A percentile compares a stretch with the other conserved stretches of the same genome.
phyloP scores from a whole-genome alignment of 225 moss, liverwort and hornwort species.

The Anthoceros angustus region DNA sequence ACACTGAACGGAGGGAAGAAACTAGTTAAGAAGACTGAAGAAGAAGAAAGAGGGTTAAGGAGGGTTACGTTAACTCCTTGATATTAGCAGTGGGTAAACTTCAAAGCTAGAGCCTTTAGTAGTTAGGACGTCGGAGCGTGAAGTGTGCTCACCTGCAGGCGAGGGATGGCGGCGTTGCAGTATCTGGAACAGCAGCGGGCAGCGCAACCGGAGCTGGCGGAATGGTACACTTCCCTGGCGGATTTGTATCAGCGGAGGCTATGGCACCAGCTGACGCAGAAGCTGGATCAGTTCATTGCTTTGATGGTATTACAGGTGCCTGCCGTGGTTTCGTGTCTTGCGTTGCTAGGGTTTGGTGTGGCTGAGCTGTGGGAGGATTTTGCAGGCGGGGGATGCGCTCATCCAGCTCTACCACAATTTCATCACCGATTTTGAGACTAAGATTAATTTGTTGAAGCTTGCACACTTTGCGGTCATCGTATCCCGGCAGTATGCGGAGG shows the following conservation, averaged over 20 bases:
- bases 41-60: too few species aligned
- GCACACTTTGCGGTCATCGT: conserved; percentile 81
- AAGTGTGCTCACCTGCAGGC: not conserved
- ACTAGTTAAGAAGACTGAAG: too few species aligned
- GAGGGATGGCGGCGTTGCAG: conserved; percentile 75
- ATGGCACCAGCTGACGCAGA: conserved; percentile 93
- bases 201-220: conserved; percentile 93
- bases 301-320: conserved; percentile 69
- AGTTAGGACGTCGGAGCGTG: too few species aligned
- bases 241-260: conserved; percentile 94
- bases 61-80: too few species aligned
- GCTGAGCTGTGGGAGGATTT: not conserved
- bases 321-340: not conserved
- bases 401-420: conserved; percentile 82
- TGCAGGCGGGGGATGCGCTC: conserved; percentile 87
- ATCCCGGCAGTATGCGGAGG: conserved; percentile 57
- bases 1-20: too few species aligned
- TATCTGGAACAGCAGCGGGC: conserved; percentile 86
- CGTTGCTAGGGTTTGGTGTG: conserved; percentile 4
- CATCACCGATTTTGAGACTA: conserved; percentile 81
- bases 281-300: conserved; percentile 94
- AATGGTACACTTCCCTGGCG: conserved; percentile 87
- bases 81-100: too few species aligned
- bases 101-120: too few species aligned
- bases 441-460: conserved; percentile 77